Conservation (phyloP, 768 basidiomycete species). For the Naganishia vaughanmartiniae region DNA sequence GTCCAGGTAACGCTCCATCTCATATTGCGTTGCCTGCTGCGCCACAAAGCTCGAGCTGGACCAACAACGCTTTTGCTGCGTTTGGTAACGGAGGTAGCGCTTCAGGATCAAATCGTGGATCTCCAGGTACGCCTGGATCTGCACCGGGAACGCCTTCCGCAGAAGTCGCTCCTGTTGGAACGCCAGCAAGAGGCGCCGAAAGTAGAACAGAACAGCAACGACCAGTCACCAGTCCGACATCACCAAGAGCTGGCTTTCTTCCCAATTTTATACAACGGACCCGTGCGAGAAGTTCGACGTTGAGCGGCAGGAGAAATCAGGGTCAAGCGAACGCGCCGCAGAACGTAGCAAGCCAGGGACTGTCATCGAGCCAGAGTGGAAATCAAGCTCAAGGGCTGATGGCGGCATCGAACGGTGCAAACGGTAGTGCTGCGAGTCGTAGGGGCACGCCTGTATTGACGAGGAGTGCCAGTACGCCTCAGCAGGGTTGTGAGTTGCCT, state of each 20-base stretch:
- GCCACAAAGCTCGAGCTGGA: constrained; percentile 12
- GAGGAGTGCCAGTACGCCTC: constrained; percentile 16
- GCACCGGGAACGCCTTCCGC: constrained; percentile 14
- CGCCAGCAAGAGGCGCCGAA: not conserved
- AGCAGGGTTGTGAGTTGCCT: constrained; percentile 7
- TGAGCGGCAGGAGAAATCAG: constrained; percentile 31
- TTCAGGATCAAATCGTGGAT: constrained; percentile 8
- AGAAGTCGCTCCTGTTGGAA: not conserved
- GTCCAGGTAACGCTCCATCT: constrained; percentile 9
- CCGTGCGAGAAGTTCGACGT: constrained; percentile 42
- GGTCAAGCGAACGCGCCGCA: constrained; percentile 11
- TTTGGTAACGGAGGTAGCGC: not conserved
- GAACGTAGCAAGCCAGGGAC: constrained; percentile 7
- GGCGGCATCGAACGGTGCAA: constrained; percentile 6
- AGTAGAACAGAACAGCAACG: constrained; percentile 7
- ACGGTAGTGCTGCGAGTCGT: not conserved
- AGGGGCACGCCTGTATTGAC: constrained; percentile 5
- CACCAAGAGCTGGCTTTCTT: constrained; percentile 45
- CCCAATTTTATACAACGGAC: constrained; percentile 47
- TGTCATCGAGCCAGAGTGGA: constrained; percentile 7
- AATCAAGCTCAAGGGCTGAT: not conserved
- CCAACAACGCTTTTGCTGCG: constrained; percentile 18
- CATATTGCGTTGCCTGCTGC: constrained; percentile 12
- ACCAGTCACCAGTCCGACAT: constrained; percentile 36
- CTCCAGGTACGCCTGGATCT: constrained; percentile 4